Evolutionary conservation across 768 basidiomycete genomes (phyloP), one percentile per base, ranked within the genome.

Genomic region (Pholiota microspora): DNA sequence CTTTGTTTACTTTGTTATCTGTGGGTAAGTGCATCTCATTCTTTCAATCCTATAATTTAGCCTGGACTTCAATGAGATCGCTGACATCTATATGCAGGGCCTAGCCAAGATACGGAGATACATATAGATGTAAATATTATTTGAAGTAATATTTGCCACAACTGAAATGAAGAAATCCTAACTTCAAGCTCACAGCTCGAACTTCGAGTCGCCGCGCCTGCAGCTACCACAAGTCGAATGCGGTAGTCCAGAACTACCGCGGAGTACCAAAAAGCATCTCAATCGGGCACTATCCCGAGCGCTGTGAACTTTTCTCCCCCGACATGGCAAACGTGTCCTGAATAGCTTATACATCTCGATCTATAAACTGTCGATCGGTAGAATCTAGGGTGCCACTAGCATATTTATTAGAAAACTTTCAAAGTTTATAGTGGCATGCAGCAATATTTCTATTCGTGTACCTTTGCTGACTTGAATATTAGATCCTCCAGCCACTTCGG

Each of bases 261-360:
- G 53, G 64, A 52, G 59, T 55, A 48, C 59, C 48, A 62, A 63
- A 54, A 49, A 24, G 21, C 28, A 18, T 44, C 59, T 57, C 45
- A 27, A 59, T 58, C 51, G 45, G 56, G 51, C 38, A 45, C 53
- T 60, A 7, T 60, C 31, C 59, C 53, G 53, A 51, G 50, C 38
- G n/a, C 35, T 32, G 45, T 36, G 25, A 42, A 42, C 40, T 42
- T 42, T 42, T 42, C 5, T n/a, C 35, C 54, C 13, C 18, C 24
- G 36, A 44, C 27, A 48, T 18, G 27, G 9, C 21, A 57, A 54
- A 56, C 27, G 44, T 32, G 45, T 25, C 28, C 46, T 40, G 49
- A 42, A 32, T 40, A 53, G 50, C 40, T 28, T 46, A 42, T 42
- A 42, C 28, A 31, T 55, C 51, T 58, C 53, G 53, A 56, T 58